Conservation (phyloP, 1,284 basidiomycete genomes). For the Laetiporus sulphureus region DNA sequence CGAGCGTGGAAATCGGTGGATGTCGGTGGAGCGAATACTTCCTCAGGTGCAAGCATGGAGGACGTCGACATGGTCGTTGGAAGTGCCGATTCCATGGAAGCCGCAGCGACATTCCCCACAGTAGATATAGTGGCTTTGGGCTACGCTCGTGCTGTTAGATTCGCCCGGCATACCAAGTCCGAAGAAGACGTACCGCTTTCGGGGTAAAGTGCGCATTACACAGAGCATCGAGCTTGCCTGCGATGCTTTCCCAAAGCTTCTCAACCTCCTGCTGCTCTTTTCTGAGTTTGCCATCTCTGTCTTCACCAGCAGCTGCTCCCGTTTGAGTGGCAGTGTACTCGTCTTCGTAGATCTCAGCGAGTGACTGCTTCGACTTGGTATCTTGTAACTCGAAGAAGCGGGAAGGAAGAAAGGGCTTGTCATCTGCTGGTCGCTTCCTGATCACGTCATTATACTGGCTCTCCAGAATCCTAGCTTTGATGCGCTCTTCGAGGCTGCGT, state of each 20-base stretch:
- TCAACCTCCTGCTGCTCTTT: conserved; percentile 89
- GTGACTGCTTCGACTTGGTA: conserved; percentile 78
- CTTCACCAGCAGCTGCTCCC: conserved; percentile 54
- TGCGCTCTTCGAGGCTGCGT: conserved; percentile 80
- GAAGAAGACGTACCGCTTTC: conserved; percentile 64
- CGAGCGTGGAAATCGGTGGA: conserved; percentile 51
- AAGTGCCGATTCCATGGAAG: conserved; percentile 87
- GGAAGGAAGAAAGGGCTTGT: conserved; percentile 88
- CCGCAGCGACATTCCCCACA: conserved; percentile 77
- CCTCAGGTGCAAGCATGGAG: conserved; percentile 91
- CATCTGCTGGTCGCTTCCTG: conserved; percentile 71
- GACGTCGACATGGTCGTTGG: conserved; percentile 75
- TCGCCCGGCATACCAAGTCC: no score
- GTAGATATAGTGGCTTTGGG: conserved; percentile 90
- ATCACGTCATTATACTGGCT: conserved; percentile 89
- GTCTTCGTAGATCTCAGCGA: conserved; percentile 96
- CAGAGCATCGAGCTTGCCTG: conserved; percentile 87
- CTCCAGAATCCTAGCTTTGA: conserved; percentile 88
- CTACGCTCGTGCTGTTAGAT: no score
- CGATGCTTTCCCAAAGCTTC: conserved; percentile 80
- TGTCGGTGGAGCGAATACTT: conserved; percentile 64
- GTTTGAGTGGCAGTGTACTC: conserved; percentile 72
- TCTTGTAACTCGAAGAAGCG: conserved; percentile 88
- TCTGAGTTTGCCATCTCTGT: conserved; percentile 83
- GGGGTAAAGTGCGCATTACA: conserved; percentile 96